Conservation (phyloP, 2,329 filamentous ascomycete genomes). For the Aureobasidium musti region DNA sequence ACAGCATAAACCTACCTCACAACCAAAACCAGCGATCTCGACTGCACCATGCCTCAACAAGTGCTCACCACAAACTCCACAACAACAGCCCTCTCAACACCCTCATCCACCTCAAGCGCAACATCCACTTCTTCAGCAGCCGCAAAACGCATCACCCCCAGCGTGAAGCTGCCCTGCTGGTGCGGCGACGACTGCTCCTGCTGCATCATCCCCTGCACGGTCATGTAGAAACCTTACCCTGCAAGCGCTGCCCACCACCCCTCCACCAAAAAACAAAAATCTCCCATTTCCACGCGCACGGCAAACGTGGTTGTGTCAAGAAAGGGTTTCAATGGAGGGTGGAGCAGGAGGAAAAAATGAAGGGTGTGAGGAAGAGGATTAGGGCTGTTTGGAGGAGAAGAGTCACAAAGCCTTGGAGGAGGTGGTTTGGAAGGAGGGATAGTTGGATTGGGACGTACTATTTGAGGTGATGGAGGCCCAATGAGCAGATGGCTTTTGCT, state of each 20-base stretch:
- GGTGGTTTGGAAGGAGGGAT: slow-evolving; percentile 25
- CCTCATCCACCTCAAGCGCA: neutral
- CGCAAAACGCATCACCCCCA: slow-evolving; percentile 4
- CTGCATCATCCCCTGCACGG: slow-evolving; percentile 32
- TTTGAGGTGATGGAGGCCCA: neutral
- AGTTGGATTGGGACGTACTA: slow-evolving; percentile 26
- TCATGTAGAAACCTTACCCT: slow-evolving; percentile 24
- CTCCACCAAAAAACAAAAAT: too few relatives aligned
- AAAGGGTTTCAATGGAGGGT: neutral
- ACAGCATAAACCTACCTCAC: neutral
- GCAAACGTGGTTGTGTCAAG: neutral
- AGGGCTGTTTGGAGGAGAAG: slow-evolving; percentile 9
- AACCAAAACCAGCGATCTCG: neutral
- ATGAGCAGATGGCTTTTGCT: neutral
- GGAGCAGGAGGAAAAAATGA: neutral
- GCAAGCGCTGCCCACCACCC: neutral
- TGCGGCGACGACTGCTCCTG: slow-evolving; percentile 30
- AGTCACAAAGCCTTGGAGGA: neutral
- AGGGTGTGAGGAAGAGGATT: neutral
- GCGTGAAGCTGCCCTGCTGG: slow-evolving; percentile 29
- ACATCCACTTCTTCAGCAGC: neutral
- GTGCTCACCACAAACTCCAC: slow-evolving; percentile 7
- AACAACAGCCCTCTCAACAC: slow-evolving; percentile 6
- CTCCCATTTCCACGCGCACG: neutral
- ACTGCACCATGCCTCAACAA: slow-evolving; percentile 18